phyloP scores from a whole-genome alignment of 1,284 basidiomycete species.

The Tylopilus orsonianus region DNA sequence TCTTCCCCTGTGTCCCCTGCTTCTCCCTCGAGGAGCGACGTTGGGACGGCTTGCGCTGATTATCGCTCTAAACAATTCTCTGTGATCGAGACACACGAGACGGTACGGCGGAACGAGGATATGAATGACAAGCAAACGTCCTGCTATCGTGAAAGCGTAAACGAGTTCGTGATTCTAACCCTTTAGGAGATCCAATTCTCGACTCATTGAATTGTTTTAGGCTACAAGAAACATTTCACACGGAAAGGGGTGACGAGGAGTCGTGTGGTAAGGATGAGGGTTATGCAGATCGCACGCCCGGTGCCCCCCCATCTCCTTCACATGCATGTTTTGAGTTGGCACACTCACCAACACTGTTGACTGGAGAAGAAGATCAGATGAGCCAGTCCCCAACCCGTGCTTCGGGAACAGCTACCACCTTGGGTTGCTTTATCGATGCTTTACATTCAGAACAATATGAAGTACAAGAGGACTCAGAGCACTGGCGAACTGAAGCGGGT shows the following conservation, averaged over 20 bases:
- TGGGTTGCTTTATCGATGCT: neutral
- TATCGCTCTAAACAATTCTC: neutral
- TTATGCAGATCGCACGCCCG: neutral
- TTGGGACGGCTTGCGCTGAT: neutral
- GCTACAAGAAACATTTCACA: neutral
- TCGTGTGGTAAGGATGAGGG: neutral
- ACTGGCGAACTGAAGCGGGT: neutral
- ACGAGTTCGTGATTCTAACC: neutral
- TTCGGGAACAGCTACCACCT: neutral
- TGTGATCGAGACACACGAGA: neutral
- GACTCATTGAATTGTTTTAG: no score
- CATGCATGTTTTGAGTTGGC: neutral
- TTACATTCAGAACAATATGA: neutral
- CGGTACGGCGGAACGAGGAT: neutral
- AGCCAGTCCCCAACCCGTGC: neutral
- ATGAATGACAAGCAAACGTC: neutral
- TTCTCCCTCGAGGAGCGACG: neutral
- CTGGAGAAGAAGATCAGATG: neutral
- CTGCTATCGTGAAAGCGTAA: no score
- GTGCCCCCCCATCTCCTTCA: neutral
- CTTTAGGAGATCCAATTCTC: no score
- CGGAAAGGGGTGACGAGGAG: neutral
- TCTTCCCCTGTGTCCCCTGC: neutral
- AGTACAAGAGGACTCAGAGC: neutral
- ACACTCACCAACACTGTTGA: neutral